A percentile compares a stretch with the other conserved stretches of the same genome.
Evolutionary conservation across 495 filamentous ascomycete species (phyloP).

Genomic region (Xylaria curta): DNA sequence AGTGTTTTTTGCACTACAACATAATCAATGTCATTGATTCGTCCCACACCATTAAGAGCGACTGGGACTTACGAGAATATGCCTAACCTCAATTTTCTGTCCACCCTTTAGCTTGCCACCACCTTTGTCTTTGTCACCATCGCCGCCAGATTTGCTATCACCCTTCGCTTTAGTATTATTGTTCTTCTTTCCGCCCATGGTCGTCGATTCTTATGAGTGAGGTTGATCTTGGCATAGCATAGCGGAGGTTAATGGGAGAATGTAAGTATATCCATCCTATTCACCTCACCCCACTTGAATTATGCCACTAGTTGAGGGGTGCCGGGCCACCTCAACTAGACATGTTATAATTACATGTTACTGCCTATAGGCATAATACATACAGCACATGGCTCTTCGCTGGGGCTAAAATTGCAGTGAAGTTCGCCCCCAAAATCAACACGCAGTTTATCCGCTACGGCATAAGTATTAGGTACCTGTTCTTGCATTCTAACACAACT

Average conservation of each 20-base stretch:
- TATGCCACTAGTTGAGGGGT: neutral
- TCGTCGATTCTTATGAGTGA: neutral
- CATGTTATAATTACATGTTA: neutral
- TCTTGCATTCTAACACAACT: neutral
- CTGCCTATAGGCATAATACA: neutral
- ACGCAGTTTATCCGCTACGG: neutral
- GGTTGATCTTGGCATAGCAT: slow-evolving; percentile 2
- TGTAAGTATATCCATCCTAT: neutral
- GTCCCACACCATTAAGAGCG: neutral
- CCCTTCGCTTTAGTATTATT: slow-evolving; percentile 45
- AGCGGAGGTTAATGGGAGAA: neutral
- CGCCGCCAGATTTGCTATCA: slow-evolving; percentile 56
- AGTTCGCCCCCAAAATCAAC: neutral
- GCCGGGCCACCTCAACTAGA: neutral
- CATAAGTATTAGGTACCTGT: neutral
- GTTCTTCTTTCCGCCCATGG: slow-evolving; percentile 38
- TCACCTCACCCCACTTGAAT: slow-evolving; percentile 15
- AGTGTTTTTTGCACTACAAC: slow-evolving; percentile 89
- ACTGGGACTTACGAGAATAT: slow-evolving; percentile 72
- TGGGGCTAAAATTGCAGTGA: neutral
- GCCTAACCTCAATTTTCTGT: slow-evolving; percentile 81
- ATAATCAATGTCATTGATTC: slow-evolving; percentile 18
- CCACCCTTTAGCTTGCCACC: slow-evolving; percentile 71
- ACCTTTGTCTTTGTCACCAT: slow-evolving; percentile 56
- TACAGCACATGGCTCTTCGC: neutral